Evolutionary conservation across 345 rosid species (phyloP).

Genomic region (Noccaea caerulescens): DNA sequence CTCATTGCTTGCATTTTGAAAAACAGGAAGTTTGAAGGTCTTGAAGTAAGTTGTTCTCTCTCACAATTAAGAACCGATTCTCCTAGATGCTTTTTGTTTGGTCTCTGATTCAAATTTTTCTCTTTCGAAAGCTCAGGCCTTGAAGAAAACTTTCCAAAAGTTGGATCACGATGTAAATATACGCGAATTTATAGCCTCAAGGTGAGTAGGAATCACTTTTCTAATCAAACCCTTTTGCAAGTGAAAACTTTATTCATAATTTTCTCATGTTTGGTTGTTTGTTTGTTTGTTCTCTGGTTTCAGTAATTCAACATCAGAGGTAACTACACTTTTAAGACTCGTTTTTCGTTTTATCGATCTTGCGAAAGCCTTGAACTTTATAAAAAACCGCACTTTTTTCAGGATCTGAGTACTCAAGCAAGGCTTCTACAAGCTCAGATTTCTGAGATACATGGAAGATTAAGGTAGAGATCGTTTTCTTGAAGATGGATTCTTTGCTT

Average conservation of each 20-base stretch:
- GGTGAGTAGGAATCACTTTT: slow-evolving; percentile 44
- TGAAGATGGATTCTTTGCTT: slow-evolving; percentile 15
- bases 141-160: slow-evolving; percentile 90
- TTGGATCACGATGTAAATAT: slow-evolving; percentile 88
- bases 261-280: slow-evolving; percentile 32
- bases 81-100: slow-evolving; percentile 10
- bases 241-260: slow-evolving; percentile 5
- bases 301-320: slow-evolving; percentile 79
- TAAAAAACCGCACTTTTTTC: slow-evolving; percentile 32
- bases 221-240: neutral
- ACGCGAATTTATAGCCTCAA: slow-evolving; percentile 69
- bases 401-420: slow-evolving; percentile 68
- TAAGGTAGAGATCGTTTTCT: slow-evolving; percentile 57
- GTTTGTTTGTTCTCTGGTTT: slow-evolving; percentile 37
- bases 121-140: slow-evolving; percentile 60
- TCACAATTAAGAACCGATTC: slow-evolving; percentile 14
- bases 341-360: neutral
- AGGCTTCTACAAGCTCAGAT: slow-evolving; percentile 62
- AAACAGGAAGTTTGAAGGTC: slow-evolving; percentile 86
- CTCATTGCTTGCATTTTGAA: slow-evolving; percentile 20
- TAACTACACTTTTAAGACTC: slow-evolving; percentile 32
- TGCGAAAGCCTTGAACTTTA: slow-evolving; percentile 25
- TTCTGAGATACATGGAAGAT: slow-evolving; percentile 65
- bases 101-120: slow-evolving; percentile 39
- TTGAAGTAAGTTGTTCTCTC: slow-evolving; percentile 68